These are phyloP conservation scores for Saprolegnia parasitica DNA, from an alignment of 352 stramenopile genomes.

Conservation along the genomic window DNA sequence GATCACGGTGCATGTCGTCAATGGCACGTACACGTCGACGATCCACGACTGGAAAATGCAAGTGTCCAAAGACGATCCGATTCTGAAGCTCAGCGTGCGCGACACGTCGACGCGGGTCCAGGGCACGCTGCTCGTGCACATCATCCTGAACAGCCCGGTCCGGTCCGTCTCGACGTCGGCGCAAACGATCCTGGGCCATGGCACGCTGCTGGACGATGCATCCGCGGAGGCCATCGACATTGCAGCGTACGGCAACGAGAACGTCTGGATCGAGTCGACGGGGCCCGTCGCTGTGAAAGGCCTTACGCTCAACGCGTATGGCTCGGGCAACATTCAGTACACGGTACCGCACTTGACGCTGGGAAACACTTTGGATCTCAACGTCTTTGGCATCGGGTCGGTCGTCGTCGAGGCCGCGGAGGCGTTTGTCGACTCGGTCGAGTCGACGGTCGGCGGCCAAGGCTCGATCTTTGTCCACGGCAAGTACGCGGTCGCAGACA, in stretches of 20 bases:
- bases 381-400: conserved; percentile 15
- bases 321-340: conserved; percentile 6
- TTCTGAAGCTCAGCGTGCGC: conserved; percentile 6
- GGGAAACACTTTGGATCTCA: background rate
- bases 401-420: conserved; percentile 9
- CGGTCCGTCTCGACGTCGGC: background rate
- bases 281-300: background rate
- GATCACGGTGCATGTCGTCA: conserved; percentile 13
- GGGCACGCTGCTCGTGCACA: conserved; percentile 14
- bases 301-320: background rate
- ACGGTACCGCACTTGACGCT: background rate
- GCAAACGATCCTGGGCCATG: conserved; percentile 19
- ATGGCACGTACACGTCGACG: background rate
- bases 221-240: background rate
- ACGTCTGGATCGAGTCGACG: conserved; percentile 21
- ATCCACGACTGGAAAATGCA: conserved; percentile 18
- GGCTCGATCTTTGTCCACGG: conserved; percentile 22
- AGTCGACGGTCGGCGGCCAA: conserved; percentile 11
- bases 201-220: background rate
- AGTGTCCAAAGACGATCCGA: background rate
- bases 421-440: background rate
- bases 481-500: background rate
- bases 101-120: background rate
- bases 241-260: conserved; percentile 15
- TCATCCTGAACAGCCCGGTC: conserved; percentile 17